Percentiles rank a stretch among this genome's conserved stretches.
Evolutionary conservation across 164 flowering plant species (phyloP).

Genomic region (Brasenia schreberi): DNA sequence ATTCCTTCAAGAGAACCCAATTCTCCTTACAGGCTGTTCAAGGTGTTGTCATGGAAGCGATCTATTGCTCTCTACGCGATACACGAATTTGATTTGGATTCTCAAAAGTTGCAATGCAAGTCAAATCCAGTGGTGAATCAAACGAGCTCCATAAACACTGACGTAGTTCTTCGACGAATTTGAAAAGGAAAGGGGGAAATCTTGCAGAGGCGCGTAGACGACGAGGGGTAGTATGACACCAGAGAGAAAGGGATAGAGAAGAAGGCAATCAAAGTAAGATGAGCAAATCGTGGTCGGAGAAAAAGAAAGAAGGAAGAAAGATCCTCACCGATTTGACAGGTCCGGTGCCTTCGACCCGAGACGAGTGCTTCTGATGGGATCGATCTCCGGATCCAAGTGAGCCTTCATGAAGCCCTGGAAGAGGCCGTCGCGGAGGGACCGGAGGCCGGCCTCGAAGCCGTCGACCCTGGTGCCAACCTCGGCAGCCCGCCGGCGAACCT

Average conservation of each 20-base stretch:
- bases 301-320: not conserved
- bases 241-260: not conserved
- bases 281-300: not conserved
- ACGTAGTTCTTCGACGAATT: not conserved
- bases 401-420: not conserved
- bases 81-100: no score
- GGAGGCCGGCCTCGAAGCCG: not conserved
- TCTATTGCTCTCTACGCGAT: no score
- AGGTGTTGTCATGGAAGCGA: no score
- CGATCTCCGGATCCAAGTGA: not conserved
- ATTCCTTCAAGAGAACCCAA: no score
- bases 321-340: not conserved
- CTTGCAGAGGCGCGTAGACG: not conserved
- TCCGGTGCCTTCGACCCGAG: not conserved
- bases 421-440: not conserved
- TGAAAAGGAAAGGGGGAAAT: not conserved
- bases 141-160: no score
- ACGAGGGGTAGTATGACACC: not conserved
- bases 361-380: not conserved
- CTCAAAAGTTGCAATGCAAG: no score
- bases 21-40: no score
- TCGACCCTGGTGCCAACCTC: not conserved
- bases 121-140: no score
- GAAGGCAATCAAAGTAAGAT: not conserved
- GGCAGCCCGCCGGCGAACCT: not conserved